phyloP scores from a whole-genome alignment of 2,329 filamentous ascomycete genomes.

The Verticillium tricorpus region DNA sequence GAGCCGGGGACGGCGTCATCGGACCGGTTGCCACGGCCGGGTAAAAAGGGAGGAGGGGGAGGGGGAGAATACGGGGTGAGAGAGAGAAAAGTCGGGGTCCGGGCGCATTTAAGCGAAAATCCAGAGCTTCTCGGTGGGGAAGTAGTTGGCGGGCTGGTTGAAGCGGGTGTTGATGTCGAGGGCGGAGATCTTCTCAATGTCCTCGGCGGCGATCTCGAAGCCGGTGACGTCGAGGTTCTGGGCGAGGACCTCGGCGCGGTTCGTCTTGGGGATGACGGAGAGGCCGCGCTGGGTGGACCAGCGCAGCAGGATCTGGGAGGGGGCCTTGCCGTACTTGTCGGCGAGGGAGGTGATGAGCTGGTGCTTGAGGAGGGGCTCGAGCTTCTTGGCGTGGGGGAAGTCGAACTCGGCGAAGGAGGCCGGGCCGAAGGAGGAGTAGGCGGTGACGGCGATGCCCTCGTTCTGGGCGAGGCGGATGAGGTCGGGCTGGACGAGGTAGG shows the following conservation, averaged over 20 bases:
- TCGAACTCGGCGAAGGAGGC: conserved; percentile 74
- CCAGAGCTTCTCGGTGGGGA: conserved; percentile 50
- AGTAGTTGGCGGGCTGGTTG: conserved; percentile 69
- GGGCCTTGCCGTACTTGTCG: conserved; percentile 64
- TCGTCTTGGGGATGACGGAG: conserved; percentile 79
- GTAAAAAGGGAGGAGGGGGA: background rate
- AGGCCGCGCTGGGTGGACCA: conserved; percentile 83
- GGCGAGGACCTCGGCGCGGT: conserved; percentile 43
- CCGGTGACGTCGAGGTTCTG: conserved; percentile 64
- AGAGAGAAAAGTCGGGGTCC: too few species aligned
- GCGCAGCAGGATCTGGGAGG: conserved; percentile 77
- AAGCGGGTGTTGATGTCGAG: conserved; percentile 67
- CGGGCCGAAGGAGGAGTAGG: conserved; percentile 81
- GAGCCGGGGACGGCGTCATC: background rate
- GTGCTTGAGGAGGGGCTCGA: conserved; percentile 68
- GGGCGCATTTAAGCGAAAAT: conserved; percentile 46
- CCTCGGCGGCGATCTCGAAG: conserved; percentile 62
- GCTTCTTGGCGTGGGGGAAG: conserved; percentile 61
- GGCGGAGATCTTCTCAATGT: conserved; percentile 61
- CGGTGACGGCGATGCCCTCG: conserved; percentile 70
- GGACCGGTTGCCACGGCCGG: background rate
- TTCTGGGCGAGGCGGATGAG: conserved; percentile 66
- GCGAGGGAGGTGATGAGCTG: conserved; percentile 60
- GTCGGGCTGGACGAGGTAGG: conserved; percentile 73
- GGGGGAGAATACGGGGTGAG: too few species aligned